These are phyloP conservation scores for Vitellaria paradoxa DNA, from an alignment of 179 eudicot species.

Conservation along the genomic window DNA sequence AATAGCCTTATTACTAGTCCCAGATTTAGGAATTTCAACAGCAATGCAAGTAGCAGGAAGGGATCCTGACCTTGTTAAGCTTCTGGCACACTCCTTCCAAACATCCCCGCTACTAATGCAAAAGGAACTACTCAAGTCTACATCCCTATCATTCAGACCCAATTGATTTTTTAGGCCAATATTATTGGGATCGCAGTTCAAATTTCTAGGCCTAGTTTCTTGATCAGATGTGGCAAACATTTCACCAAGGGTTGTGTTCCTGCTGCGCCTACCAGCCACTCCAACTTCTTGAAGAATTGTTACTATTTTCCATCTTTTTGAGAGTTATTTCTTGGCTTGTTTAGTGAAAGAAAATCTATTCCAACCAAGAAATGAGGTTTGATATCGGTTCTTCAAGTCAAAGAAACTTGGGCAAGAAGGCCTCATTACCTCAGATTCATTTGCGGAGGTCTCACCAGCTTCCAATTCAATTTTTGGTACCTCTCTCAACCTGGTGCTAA, in stretches of 20 bases:
- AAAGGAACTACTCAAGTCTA: constrained; percentile 20
- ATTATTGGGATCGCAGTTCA: constrained; percentile 16
- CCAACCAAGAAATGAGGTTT: constrained; percentile 21
- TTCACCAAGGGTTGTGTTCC: constrained; percentile 37
- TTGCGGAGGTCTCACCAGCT: constrained; percentile 30
- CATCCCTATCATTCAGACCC: constrained; percentile 6
- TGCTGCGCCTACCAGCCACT: constrained; percentile 18
- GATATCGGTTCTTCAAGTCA: constrained; percentile 18
- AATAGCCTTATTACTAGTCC: constrained; percentile 20
- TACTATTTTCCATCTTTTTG: constrained; percentile 50
- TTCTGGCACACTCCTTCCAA: constrained; percentile 33
- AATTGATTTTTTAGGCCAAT: constrained; percentile 24
- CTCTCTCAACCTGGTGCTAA: constrained; percentile 20
- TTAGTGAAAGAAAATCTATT: constrained; percentile 37
- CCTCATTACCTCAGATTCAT: constrained; percentile 19
- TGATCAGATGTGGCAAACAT: constrained; percentile 44
- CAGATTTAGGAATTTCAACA: constrained; percentile 32
- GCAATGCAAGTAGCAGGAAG: constrained; percentile 29
- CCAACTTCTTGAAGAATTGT: constrained; percentile 27
- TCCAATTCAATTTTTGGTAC: constrained; percentile 26
- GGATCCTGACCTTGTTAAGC: constrained; percentile 32
- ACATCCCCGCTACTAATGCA: constrained; percentile 56
- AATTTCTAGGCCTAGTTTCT: constrained; percentile 25
- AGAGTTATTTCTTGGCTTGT: constrained; percentile 49
- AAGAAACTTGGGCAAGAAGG: constrained; percentile 15